Evolutionary conservation across 805 yeast species (phyloP), one percentile per base, ranked within the genome.

Genomic region (Myxozyma neotropica): DNA sequence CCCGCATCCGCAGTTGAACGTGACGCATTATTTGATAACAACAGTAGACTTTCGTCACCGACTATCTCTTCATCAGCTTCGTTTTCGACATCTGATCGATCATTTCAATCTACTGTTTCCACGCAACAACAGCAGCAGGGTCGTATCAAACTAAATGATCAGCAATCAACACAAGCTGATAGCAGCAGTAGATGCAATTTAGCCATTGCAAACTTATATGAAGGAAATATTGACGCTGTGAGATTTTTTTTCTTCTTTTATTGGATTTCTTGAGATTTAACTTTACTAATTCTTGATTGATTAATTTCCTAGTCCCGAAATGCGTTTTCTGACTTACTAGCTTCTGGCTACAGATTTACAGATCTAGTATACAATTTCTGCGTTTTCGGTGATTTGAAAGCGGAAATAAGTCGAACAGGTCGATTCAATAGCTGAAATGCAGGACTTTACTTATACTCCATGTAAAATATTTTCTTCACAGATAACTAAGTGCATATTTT

Each of bases 151-250:
- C 43, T 15, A 35, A 43, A 48, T 35, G 6, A 48, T 24, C n/a
- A 8, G 10, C 42, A 27, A 27, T 19, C 19, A 15, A 13, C 29
- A 2, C 29, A 53, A 46, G 12, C 24, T 8, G 59, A 59, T 23
- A 48, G 46, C n/a, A 31, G 26, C 3, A 51, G 57, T 13, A 59
- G 53, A 46, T 46, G 53, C 21, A 60, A 60, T 24, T 33, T 52
- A 8, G 65, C 65, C 10, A 29, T 61, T 12, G 65, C 64, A 13
- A 51, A 58, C 31, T 35, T 61, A n/a, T 50, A 61, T 38, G 64
- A 61, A 42, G 63, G 65, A 15, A 49, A 55, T 29, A 33, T 46
- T 26, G 56, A 53, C 15, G 27, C 38, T 43, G 58, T 55, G 31
- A 8, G 46, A 39, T 26, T 15, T 26, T n/a, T 27, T 5, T n/a